Percentiles rank a stretch among this genome's conserved stretches.
phyloP scores from a whole-genome alignment of 257 asterid species.

The Forsythia suspensa region DNA sequence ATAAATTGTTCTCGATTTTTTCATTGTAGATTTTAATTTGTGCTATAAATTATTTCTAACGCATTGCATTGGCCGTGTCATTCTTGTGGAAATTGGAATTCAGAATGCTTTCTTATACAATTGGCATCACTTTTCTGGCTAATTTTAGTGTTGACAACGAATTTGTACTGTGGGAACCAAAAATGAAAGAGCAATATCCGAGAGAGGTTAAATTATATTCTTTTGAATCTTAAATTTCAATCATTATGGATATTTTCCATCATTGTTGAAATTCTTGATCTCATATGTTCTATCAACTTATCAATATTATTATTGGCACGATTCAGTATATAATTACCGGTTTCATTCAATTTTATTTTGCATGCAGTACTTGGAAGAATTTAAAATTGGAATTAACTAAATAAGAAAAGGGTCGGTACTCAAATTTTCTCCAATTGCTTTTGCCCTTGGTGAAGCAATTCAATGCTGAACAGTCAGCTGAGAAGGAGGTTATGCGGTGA shows the following conservation, averaged over 20 bases:
- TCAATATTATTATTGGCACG: neutral
- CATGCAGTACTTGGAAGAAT: no score
- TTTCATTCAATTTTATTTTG: no score
- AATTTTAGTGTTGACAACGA: constrained; percentile 85
- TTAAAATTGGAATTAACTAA: no score
- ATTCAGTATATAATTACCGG: no score
- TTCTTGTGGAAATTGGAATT: constrained; percentile 2
- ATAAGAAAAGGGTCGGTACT: no score
- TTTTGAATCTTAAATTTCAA: constrained; percentile 5
- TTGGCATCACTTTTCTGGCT: constrained; percentile 11
- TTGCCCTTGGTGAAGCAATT: no score
- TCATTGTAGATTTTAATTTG: neutral
- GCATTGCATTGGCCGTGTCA: neutral
- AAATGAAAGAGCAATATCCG: constrained; percentile 91
- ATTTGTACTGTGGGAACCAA: constrained; percentile 95
- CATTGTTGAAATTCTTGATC: neutral
- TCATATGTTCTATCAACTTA: constrained; percentile 8
- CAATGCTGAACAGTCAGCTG: no score
- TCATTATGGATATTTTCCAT: constrained; percentile 8
- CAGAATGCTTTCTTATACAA: neutral
- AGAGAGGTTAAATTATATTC: constrained; percentile 73
- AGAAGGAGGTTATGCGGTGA: no score
- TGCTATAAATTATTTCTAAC: neutral
- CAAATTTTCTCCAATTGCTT: no score
- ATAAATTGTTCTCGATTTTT: neutral